Evolutionary conservation across 768 basidiomycete species (phyloP), one percentile per base, ranked within the genome.

Genomic region (Phylloporus arenicola): DNA sequence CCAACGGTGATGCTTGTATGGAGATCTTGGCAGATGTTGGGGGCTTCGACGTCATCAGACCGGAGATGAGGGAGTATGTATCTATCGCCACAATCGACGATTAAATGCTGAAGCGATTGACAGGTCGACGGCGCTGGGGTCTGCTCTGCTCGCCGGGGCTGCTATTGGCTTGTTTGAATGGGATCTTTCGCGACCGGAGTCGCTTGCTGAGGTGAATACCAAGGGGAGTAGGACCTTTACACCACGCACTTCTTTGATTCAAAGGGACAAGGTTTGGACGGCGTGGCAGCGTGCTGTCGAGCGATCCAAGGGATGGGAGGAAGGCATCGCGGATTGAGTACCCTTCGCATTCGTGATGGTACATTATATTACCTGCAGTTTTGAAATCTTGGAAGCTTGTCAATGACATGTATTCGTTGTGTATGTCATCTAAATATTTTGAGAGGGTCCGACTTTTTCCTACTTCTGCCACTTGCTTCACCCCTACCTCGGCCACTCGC

Each of bases 31-130:
- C 90, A 4, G 87, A 96, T 65, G 74, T 95, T 38, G 92, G 93
- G 27, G 95, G 94, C 13, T 94, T 96, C 70, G 83, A 81, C 25
- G 90, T 99, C 55, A 74, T 94, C 51, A 77, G 96, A 48, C 96
- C 95, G 11, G 85, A 91, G 63, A 99, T 99, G 96, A 75, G 95
- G 65, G 96, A 99, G 91, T 90, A 64, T 55, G 88, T 79, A 8
- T 40, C 43, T 31, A 35, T 11, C 5, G 12, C 22, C 1, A 22
- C 24, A 53, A 14, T 39, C 14, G 13, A 37, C 4, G 0, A 34
- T 20, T 42, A 20, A 43, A 39, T 20, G 1, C 10, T 29, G 9
- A 39, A 29, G n/a, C 10, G 24, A 16, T 25, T 34, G 45, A n/a
- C 57, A 92, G 89, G 68, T 94, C 91, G 3, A 99, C 96, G 14